Evolutionary conservation across 2,329 filamentous ascomycete species (phyloP).

Genomic region (Pseudocercospora crystallina): DNA sequence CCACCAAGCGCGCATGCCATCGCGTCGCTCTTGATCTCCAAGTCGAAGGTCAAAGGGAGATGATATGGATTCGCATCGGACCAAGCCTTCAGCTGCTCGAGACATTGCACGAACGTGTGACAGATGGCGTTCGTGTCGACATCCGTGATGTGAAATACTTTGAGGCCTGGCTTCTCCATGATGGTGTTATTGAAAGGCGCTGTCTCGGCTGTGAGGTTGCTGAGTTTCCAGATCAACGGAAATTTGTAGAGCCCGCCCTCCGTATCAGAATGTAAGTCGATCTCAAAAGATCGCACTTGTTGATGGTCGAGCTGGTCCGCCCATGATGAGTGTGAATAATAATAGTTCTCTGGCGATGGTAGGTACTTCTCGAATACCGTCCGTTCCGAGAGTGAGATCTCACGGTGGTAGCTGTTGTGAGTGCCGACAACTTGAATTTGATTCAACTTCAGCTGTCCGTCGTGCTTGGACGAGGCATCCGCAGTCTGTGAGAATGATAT

Average conservation of each 20-base stretch:
- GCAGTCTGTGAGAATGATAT: neutral
- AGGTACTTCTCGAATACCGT: conserved; percentile 42
- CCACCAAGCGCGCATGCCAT: conserved; percentile 36
- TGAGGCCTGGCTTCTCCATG: conserved; percentile 46
- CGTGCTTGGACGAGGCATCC: conserved; percentile 1
- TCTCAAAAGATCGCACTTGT: conserved; percentile 49
- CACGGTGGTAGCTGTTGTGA: conserved; percentile 54
- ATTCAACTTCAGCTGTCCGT: conserved; percentile 46
- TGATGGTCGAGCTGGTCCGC: conserved; percentile 48
- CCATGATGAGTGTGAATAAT: conserved; percentile 50
- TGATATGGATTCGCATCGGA: conserved; percentile 44
- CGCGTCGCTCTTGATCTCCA: conserved; percentile 50
- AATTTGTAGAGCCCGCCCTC: conserved; percentile 50
- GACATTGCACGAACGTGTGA: conserved; percentile 48
- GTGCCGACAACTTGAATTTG: conserved; percentile 54
- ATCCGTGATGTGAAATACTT: conserved; percentile 54
- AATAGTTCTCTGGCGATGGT: conserved; percentile 43
- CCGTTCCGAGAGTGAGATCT: conserved; percentile 45
- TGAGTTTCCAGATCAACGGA: conserved; percentile 44
- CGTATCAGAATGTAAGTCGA: conserved; percentile 52
- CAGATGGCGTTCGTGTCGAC: conserved; percentile 49
- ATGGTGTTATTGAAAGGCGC: conserved; percentile 42
- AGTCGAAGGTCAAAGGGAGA: conserved; percentile 51
- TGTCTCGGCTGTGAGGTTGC: conserved; percentile 38
- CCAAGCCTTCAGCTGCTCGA: conserved; percentile 47